Percentiles rank a stretch among this genome's conserved stretches.
These are phyloP conservation scores for Heterobasidion irregulare DNA, from an alignment of 1,284 basidiomycete genomes.

Conservation along the genomic window DNA sequence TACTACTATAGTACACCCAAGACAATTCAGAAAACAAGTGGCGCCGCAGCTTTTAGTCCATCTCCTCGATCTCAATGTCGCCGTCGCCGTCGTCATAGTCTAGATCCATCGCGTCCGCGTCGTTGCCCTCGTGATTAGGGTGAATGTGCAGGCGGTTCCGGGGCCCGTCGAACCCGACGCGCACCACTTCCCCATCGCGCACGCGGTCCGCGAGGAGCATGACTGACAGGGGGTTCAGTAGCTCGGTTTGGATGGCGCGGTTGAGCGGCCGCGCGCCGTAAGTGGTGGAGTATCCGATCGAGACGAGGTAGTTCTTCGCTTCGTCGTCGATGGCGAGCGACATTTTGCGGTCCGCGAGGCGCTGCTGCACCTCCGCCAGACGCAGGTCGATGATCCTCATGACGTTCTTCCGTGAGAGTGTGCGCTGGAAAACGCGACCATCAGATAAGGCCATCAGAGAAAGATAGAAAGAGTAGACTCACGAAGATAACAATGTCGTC, in stretches of 20 bases:
- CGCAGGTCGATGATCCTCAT: constrained; percentile 83
- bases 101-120: constrained; percentile 50
- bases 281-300: constrained; percentile 76
- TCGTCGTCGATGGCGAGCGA: constrained; percentile 67
- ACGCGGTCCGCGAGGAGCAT: constrained; percentile 82
- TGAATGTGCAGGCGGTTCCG: constrained; percentile 76
- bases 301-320: constrained; percentile 79
- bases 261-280: constrained; percentile 93
- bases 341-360: constrained; percentile 78
- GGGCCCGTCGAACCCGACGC: constrained; percentile 77
- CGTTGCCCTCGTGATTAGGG: constrained; percentile 77
- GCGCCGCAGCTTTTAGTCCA: constrained; percentile 41
- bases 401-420: constrained; percentile 68
- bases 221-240: constrained; percentile 88
- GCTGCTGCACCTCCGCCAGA: constrained; percentile 52
- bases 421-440: constrained; percentile 39
- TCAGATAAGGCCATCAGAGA: constrained; percentile 3
- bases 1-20: no score
- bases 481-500: constrained; percentile 89
- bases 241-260: constrained; percentile 86
- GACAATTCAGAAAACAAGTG: no score
- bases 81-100: constrained; percentile 31
- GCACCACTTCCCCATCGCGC: constrained; percentile 74
- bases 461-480: constrained; percentile 24
- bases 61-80: constrained; percentile 67